These are phyloP conservation scores for Xerocomellus chrysenteron DNA, from an alignment of 768 basidiomycete genomes.

Conservation along the genomic window DNA sequence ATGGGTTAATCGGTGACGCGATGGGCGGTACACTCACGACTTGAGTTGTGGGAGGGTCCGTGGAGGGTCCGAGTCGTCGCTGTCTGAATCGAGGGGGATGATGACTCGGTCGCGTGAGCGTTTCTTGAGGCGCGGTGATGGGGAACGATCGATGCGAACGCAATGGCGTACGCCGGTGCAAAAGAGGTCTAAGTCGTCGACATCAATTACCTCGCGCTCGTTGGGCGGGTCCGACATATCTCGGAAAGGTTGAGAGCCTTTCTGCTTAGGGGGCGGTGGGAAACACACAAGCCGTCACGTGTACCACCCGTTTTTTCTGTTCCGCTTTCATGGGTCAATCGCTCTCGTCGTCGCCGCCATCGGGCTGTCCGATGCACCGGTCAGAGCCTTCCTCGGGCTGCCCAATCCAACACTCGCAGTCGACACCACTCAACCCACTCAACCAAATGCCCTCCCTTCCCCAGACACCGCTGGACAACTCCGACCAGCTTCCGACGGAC, in stretches of 20 bases:
- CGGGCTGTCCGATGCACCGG: slow-evolving; percentile 14
- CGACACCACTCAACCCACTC: slow-evolving; percentile 52
- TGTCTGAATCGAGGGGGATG: slow-evolving; percentile 19
- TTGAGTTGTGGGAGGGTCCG: background rate
- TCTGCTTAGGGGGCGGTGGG: background rate
- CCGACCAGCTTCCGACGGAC: slow-evolving; percentile 61
- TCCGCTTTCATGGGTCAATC: slow-evolving; percentile 20
- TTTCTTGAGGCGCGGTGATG: slow-evolving; percentile 12
- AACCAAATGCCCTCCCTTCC: slow-evolving; percentile 91
- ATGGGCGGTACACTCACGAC: slow-evolving; percentile 4
- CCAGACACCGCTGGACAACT: slow-evolving; percentile 60
- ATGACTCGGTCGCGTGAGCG: slow-evolving; percentile 7
- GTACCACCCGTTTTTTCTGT: background rate
- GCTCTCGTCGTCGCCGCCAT: slow-evolving; percentile 10
- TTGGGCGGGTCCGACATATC: slow-evolving; percentile 2
- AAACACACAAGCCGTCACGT: slow-evolving; percentile 12
- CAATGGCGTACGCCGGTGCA: slow-evolving; percentile 19
- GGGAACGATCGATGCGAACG: slow-evolving; percentile 14
- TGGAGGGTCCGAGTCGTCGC: background rate
- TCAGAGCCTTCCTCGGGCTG: slow-evolving; percentile 29
- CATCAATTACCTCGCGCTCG: slow-evolving; percentile 24
- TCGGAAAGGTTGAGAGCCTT: no score
- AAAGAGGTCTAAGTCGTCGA: slow-evolving; percentile 25
- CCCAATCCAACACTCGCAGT: slow-evolving; percentile 40
- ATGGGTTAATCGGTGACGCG: no score